Conservation (phyloP, 306 rosid genomes). For the Carpinus fangiana region DNA sequence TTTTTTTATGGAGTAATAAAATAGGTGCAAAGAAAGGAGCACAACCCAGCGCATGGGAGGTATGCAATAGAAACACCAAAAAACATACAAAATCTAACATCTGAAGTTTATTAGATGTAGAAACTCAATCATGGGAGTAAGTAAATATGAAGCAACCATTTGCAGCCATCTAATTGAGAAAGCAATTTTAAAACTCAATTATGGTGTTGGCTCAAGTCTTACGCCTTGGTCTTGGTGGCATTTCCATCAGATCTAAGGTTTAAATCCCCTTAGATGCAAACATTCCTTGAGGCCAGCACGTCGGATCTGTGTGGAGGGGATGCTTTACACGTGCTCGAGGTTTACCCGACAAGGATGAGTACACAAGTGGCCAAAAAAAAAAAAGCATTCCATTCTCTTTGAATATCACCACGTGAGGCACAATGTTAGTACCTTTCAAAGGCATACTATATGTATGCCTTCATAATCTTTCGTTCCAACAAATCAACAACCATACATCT, state of each 20-base stretch:
- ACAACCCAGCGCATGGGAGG: neutral
- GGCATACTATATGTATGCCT: neutral
- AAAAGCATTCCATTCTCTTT: neutral
- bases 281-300: no score
- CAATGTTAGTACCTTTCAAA: neutral
- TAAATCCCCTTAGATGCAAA: no score
- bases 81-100: neutral
- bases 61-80: neutral
- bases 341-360: no score
- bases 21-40: neutral
- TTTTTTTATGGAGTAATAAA: neutral
- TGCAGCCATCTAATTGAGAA: neutral
- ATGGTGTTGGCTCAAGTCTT: no score
- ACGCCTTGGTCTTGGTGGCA: no score
- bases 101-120: neutral
- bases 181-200: neutral
- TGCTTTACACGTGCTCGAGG: no score
- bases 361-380: no score
- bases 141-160: neutral
- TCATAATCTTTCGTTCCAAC: neutral
- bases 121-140: neutral
- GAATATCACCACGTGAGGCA: neutral
- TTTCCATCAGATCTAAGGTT: no score
- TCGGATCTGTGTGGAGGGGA: no score
- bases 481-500: neutral